A percentile compares a stretch with the other conserved stretches of the same genome.
Conservation (phyloP, 2,329 filamentous ascomycete genomes). For the Chaetomiaceae sp. region DNA sequence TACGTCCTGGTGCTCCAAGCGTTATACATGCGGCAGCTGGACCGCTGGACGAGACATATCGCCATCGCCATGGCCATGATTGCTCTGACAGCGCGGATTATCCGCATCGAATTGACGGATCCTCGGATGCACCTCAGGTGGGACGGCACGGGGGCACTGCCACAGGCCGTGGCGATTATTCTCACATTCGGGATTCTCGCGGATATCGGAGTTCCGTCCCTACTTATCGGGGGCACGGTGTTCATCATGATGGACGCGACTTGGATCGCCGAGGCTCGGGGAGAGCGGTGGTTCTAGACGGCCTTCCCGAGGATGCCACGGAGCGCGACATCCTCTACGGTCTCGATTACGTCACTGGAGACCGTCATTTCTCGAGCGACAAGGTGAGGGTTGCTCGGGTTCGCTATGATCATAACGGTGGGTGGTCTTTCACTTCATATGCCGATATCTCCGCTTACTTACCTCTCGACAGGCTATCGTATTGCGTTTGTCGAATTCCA, state of each 20-base stretch:
- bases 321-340: conserved; percentile 28
- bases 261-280: conserved; percentile 9
- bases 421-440: neutral
- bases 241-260: neutral
- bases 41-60: neutral
- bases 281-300: conserved; percentile 19
- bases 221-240: neutral
- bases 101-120: neutral
- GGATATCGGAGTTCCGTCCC: neutral
- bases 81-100: neutral
- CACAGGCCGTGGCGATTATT: neutral
- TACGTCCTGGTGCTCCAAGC: neutral
- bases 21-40: neutral
- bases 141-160: neutral
- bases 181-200: conserved; percentile 4
- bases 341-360: conserved; percentile 25
- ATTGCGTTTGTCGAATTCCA: conserved; percentile 41
- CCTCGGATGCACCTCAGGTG: neutral
- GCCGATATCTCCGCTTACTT: neutral
- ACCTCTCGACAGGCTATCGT: conserved; percentile 25
- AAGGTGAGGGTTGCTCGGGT: conserved; percentile 22
- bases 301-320: conserved; percentile 25
- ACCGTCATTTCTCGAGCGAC: conserved; percentile 26
- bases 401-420: conserved; percentile 22
- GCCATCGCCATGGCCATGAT: neutral